A percentile compares a stretch with the other conserved stretches of the same genome.
Conservation (phyloP, 2,329 filamentous ascomycete species). For the Aspergillus novofumigatus region DNA sequence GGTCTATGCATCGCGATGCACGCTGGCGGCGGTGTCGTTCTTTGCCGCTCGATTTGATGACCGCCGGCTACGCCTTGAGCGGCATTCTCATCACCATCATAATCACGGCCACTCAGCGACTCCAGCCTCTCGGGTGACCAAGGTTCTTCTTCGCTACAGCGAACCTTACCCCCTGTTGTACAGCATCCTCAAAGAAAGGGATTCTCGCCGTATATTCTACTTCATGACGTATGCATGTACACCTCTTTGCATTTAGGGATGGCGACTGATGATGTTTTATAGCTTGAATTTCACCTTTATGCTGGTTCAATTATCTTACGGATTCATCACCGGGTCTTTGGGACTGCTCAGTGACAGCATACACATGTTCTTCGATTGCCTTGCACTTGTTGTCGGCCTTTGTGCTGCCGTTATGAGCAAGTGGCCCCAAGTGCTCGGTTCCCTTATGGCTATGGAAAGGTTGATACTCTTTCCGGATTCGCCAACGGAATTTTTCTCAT, state of each 20-base stretch:
- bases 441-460: constrained; percentile 93
- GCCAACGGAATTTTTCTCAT: constrained; percentile 94
- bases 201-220: constrained; percentile 93
- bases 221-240: constrained; percentile 71
- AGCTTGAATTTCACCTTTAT: constrained; percentile 95
- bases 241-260: not conserved
- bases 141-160: constrained; percentile 65
- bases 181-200: constrained; percentile 81
- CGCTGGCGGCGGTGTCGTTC: constrained; percentile 28
- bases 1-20: constrained; percentile 23
- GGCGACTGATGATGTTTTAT: constrained; percentile 17
- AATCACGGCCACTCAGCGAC: constrained; percentile 35
- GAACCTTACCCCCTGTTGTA: constrained; percentile 73
- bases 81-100: constrained; percentile 25
- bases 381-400: constrained; percentile 83
- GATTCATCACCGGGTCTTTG: constrained; percentile 86
- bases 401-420: constrained; percentile 93
- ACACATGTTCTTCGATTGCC: constrained; percentile 98
- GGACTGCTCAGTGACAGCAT: constrained; percentile 96
- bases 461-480: constrained; percentile 93
- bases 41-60: constrained; percentile 32
- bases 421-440: constrained; percentile 89
- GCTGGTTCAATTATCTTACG: constrained; percentile 90
- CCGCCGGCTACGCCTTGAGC: constrained; percentile 19
- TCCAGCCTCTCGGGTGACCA: constrained; percentile 65